Percentiles rank a stretch among this genome's conserved stretches.
These are phyloP conservation scores for Lepiota venenata DNA, from an alignment of 768 basidiomycete genomes.

Conservation along the genomic window DNA sequence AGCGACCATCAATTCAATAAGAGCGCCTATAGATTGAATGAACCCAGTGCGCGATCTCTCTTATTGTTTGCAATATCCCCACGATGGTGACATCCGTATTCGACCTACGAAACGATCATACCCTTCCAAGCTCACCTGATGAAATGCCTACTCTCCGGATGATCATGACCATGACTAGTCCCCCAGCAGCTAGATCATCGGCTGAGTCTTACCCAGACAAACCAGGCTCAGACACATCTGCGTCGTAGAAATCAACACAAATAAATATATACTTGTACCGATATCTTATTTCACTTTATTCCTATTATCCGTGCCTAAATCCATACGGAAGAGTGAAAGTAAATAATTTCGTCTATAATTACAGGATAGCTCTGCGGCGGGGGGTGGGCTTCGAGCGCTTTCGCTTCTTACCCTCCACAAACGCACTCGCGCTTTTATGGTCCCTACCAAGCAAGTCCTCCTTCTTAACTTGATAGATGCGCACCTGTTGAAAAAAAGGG, in stretches of 20 bases:
- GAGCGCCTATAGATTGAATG: not conserved
- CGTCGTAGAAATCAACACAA: no score
- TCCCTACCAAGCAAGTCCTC: slow-evolving; percentile 91
- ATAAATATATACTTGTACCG: not conserved
- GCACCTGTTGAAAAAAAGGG: slow-evolving; percentile 44
- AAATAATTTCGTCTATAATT: slow-evolving; percentile 7
- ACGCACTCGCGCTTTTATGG: slow-evolving; percentile 82
- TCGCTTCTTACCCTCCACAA: slow-evolving; percentile 83
- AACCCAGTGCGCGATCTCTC: not conserved
- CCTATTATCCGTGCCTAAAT: no score
- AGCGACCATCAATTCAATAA: not conserved
- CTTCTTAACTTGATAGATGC: slow-evolving; percentile 94
- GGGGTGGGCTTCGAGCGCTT: slow-evolving; percentile 72
- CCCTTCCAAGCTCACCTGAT: no score
- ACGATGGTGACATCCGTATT: not conserved
- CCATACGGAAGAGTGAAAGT: not conserved
- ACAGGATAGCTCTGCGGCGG: slow-evolving; percentile 48
- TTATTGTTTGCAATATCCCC: slow-evolving; percentile 6
- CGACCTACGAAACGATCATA: not conserved
- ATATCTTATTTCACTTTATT: no score
- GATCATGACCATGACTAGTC: no score
- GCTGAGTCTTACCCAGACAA: no score
- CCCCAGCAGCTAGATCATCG: no score
- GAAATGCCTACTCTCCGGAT: no score
- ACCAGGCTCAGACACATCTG: no score